Base-by-base conservation (phyloP, 2,329 filamentous ascomycete genomes). In the Simplicillium sp. region DNA sequence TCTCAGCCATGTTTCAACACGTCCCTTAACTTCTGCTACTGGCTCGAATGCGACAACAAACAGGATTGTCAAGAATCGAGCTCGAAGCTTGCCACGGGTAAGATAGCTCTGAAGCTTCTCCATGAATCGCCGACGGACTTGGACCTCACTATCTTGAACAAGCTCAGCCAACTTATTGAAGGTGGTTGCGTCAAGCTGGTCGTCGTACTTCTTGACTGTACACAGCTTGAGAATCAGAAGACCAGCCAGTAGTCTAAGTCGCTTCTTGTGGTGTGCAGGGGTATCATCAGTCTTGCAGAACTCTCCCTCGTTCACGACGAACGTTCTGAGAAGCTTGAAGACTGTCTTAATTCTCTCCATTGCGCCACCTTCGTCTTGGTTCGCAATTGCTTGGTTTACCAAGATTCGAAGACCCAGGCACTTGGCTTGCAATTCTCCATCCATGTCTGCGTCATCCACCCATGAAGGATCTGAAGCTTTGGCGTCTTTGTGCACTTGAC, bases 41-140 rank as follows among this genome's bases (percentile, higher is more conserved):
- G 90, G 92, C 62, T 98, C 92, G 57, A 92, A 96, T 2, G 92
- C 90, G 28, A 88, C 83, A 34, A 97, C 67, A 65, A 96, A 97
- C 6, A 94, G 72, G 33, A 95, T 82, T 0, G 87, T 84, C 59
- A 94, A 92, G 70, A 94, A 98, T 9, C 90, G 80, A 11, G 73
- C 67, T 1, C 78, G 73, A 3, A 94, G 71, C 49, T 73, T 79
- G 41, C 75, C 75, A 40, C 83, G 77, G 9, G 84, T 84, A 4
- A 97, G 75, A 54, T 94, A 90, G 62, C 94, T 96, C 62, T 94
- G 92, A 33, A 98, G 68, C 51, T 89, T 88, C 53, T 81, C 79
- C 40, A 92, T 73, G 53, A 98, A 97, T 2, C 75, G 77, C 36
- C 73, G 75, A 29, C 92, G 82, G 20, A 97, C 87, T 48, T 82